These are phyloP conservation scores for Trichoderma reesei DNA, from an alignment of 495 filamentous ascomycete genomes.

Conservation along the genomic window DNA sequence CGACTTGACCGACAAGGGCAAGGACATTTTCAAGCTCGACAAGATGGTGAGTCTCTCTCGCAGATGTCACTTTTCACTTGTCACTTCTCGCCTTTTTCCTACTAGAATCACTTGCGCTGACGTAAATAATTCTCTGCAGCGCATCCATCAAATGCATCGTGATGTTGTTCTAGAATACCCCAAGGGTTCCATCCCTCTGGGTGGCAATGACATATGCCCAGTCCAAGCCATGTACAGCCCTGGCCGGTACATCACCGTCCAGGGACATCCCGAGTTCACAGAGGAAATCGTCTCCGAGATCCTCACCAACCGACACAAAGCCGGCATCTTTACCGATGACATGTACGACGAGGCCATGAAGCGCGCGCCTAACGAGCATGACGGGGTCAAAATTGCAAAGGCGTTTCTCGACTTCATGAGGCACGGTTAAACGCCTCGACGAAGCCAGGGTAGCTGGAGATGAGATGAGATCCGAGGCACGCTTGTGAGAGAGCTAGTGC, in stretches of 20 bases:
- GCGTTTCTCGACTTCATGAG: conserved; percentile 65
- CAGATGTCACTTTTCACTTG: background rate
- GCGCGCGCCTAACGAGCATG: conserved; percentile 56
- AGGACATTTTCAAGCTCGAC: conserved; percentile 59
- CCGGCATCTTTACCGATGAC: conserved; percentile 57
- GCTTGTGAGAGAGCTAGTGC: too few species aligned
- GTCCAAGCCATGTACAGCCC: conserved; percentile 76
- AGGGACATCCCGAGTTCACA: conserved; percentile 88
- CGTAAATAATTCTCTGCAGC: conserved; percentile 31
- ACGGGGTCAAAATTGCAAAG: conserved; percentile 59
- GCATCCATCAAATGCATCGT: conserved; percentile 82
- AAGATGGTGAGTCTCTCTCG: conserved; percentile 46
- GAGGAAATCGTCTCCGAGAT: conserved; percentile 64
- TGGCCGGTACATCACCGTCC: conserved; percentile 60
- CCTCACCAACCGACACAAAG: conserved; percentile 45
- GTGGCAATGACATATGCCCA: conserved; percentile 53
- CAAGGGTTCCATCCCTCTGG: conserved; percentile 49
- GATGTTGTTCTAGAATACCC: conserved; percentile 67
- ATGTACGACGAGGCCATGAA: conserved; percentile 54
- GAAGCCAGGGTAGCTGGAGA: too few species aligned
- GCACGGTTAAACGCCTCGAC: background rate
- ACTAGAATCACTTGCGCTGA: background rate
- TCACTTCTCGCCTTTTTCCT: background rate
- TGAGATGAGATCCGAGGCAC: too few species aligned
- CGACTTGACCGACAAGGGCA: conserved; percentile 58